Base-by-base conservation (phyloP, 345 rosid species). In the Melaleuca quinquenervia region DNA sequence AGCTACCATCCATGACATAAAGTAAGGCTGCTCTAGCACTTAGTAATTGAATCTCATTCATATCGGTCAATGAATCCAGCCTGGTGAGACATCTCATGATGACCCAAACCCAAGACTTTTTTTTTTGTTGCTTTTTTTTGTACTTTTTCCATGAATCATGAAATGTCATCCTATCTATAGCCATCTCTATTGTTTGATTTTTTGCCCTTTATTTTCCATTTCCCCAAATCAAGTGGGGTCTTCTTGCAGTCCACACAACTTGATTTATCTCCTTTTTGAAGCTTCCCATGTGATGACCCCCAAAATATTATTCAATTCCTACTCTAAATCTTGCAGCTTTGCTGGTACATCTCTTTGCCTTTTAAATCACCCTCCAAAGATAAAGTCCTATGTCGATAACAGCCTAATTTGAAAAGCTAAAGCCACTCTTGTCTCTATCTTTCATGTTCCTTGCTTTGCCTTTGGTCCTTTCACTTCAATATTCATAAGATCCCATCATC, bases 361-460 rank as follows among this genome's bases (percentile, higher is more conserved):
- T 84, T 50, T 84, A 20, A 55, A 14, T 22, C 52, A 44, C 41
- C 41, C 75, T 41, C 44, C 55, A 51, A 32, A 53, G 3, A 29
- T 74, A 54, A 88, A 87, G 82, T 86, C 88, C 86, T 80, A 83
- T 83, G 36, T 32, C 50, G 90, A 88, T 86, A 90, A 88, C 7
- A 82, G 84, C 90, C 89, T 55, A 82, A 86, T 83, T 10, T 52
- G 83, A 82, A 84, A 36, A 86, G 89, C 70, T 82, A 93, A 93
- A 92, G 94, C 90, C 82, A 89, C 83, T 82, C 84, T 88, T 87
- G 87, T 91, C 91, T 89, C 90, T 84, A 85, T 88, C 89, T 88
- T 88, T 82, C 89, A 44, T 88, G 90, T 90, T 88, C 93, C 88
- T 93, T 92, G 93, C 94, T 91, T 91, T 91, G 90, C 83, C 89